phyloP scores from a whole-genome alignment of 352 stramenopile species.

The Phytophthora palmivora region DNA sequence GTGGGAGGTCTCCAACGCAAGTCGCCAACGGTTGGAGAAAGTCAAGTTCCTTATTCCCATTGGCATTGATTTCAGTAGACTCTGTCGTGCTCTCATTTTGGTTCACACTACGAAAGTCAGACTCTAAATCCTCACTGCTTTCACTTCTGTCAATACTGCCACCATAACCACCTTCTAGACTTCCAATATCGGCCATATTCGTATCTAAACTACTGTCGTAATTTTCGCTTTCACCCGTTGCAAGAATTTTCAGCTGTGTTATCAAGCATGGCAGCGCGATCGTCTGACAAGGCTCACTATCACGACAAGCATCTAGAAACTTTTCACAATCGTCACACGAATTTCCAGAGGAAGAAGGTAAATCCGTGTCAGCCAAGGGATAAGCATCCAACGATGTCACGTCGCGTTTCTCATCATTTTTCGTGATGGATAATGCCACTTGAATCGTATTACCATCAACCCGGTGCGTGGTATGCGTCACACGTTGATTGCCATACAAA shows the following conservation, averaged over 20 bases:
- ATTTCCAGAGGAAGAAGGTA: background rate
- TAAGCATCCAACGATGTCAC: conserved; percentile 36
- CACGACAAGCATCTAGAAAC: conserved; percentile 17
- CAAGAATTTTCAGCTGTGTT: conserved; percentile 8
- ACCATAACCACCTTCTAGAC: background rate
- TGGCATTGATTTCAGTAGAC: background rate
- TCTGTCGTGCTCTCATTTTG: too few relatives aligned
- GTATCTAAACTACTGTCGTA: background rate
- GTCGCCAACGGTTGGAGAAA: conserved; percentile 12
- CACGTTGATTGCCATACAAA: conserved; percentile 43
- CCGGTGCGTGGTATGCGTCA: conserved; percentile 25
- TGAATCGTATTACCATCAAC: conserved; percentile 19
- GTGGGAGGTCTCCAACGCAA: conserved; percentile 7
- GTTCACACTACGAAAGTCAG: background rate
- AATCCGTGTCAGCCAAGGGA: conserved; percentile 16
- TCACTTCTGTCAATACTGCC: too few relatives aligned
- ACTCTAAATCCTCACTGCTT: background rate
- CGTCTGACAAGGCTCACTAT: conserved; percentile 13
- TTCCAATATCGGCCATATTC: conserved; percentile 1
- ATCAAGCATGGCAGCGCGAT: conserved; percentile 24
- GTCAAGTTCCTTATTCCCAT: conserved; percentile 8
- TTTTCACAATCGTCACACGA: conserved; percentile 16
- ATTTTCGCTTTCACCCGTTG: background rate
- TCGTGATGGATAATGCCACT: conserved; percentile 31
- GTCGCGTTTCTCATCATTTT: conserved; percentile 15